Conservation (phyloP, 2,329 filamentous ascomycete species). For the Monilinia fructicola region DNA sequence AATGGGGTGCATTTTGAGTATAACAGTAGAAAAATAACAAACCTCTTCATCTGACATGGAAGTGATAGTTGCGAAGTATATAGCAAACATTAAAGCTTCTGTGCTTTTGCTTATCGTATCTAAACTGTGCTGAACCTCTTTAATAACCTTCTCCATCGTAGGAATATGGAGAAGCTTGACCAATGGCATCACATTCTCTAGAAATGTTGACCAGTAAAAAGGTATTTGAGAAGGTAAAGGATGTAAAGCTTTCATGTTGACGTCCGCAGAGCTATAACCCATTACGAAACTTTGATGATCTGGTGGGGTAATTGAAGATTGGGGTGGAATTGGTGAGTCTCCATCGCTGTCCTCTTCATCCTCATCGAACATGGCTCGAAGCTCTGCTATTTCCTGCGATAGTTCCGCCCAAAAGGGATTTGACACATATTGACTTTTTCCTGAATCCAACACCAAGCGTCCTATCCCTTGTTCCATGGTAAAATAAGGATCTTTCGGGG, state of each 20-base stretch:
- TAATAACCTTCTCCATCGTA: constrained; percentile 60
- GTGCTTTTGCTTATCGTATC: constrained; percentile 50
- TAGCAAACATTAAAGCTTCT: constrained; percentile 54
- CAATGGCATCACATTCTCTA: constrained; percentile 72
- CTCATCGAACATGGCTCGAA: constrained; percentile 39
- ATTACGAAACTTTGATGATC: constrained; percentile 72
- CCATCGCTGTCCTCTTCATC: constrained; percentile 36
- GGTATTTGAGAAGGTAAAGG: constrained; percentile 64
- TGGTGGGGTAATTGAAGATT: constrained; percentile 57
- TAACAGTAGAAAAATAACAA: constrained; percentile 12
- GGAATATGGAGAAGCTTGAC: constrained; percentile 71
- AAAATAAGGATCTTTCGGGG: constrained; percentile 31
- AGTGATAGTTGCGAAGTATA: constrained; percentile 56
- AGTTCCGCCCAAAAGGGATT: constrained; percentile 74
- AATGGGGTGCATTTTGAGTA: constrained; percentile 19
- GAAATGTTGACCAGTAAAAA: constrained; percentile 68
- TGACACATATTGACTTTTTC: constrained; percentile 69
- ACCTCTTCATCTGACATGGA: constrained; percentile 41
- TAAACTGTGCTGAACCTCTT: constrained; percentile 59
- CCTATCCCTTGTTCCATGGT: constrained; percentile 53
- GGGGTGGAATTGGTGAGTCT: constrained; percentile 36
- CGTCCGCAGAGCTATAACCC: constrained; percentile 68
- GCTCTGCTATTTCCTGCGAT: constrained; percentile 52
- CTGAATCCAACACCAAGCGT: constrained; percentile 67
- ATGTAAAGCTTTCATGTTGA: constrained; percentile 64